These are phyloP conservation scores for Lactarius indigo DNA, from an alignment of 768 basidiomycete genomes.

Conservation along the genomic window DNA sequence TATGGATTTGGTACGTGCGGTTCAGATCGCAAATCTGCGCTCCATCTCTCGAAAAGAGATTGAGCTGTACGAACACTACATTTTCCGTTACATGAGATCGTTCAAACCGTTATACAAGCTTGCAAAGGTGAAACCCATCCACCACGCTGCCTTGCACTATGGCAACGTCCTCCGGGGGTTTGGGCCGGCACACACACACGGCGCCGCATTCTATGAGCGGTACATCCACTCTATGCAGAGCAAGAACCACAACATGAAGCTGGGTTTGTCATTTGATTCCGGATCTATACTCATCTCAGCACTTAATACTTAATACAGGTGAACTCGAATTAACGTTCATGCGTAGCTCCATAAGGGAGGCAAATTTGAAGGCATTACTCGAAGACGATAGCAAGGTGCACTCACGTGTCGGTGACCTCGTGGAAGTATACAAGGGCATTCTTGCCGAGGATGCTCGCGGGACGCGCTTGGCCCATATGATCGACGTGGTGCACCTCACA, in stretches of 20 bases:
- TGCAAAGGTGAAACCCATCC: slow-evolving; percentile 29
- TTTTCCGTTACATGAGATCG: slow-evolving; percentile 27
- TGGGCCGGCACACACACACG: slow-evolving; percentile 31
- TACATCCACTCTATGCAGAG: slow-evolving; percentile 26
- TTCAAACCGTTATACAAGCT: slow-evolving; percentile 30
- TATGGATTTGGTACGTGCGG: slow-evolving; percentile 31
- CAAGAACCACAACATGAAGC: slow-evolving; percentile 25
- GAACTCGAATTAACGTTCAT: slow-evolving; percentile 14
- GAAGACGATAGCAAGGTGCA: not conserved
- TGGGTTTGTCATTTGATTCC: slow-evolving; percentile 18
- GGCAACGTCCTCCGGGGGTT: slow-evolving; percentile 29
- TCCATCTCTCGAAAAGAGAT: slow-evolving; percentile 16
- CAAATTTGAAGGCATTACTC: slow-evolving; percentile 6
- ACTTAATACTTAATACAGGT: no score
- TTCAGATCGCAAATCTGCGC: slow-evolving; percentile 27
- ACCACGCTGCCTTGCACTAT: slow-evolving; percentile 36
- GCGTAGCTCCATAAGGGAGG: slow-evolving; percentile 3
- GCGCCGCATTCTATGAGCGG: slow-evolving; percentile 21
- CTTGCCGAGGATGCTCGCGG: slow-evolving; percentile 6
- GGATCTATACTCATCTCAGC: no score
- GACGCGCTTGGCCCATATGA: not conserved
- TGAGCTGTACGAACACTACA: slow-evolving; percentile 1
- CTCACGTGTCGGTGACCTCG: not conserved
- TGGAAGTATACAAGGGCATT: not conserved
- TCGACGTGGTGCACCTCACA: no score